phyloP scores from a whole-genome alignment of 306 rosid genomes.

The Dalbergia cultrata region DNA sequence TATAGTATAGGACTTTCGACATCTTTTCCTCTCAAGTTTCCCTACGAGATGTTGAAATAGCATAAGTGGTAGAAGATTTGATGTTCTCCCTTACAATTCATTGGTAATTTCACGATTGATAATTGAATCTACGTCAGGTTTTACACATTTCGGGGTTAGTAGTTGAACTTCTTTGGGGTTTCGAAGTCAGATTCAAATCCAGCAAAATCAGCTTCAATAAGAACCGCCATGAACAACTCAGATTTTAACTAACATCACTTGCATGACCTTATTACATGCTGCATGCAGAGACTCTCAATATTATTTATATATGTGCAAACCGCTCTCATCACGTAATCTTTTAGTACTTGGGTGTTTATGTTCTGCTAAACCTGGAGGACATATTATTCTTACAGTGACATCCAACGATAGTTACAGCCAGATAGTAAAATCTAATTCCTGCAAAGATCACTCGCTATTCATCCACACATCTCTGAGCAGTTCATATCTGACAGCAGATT shows the following conservation, averaged over 20 bases:
- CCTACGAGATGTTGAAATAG: background rate
- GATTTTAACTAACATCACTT: background rate
- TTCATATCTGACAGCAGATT: conserved; percentile 74
- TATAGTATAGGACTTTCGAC: background rate
- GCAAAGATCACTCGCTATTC: conserved; percentile 63
- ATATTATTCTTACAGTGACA: conserved; percentile 30
- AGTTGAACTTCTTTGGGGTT: conserved; percentile 11
- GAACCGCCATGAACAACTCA: background rate
- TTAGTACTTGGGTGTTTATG: conserved; percentile 8
- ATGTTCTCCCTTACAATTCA: background rate
- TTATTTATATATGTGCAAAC: conserved; percentile 42
- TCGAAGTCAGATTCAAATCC: background rate
- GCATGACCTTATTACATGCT: background rate
- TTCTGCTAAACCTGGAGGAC: conserved; percentile 30
- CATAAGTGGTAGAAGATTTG: background rate
- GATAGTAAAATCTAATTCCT: background rate
- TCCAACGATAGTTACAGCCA: background rate
- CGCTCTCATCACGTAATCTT: background rate
- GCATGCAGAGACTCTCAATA: background rate
- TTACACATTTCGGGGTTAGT: background rate
- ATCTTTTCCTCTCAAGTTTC: background rate
- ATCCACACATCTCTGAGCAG: conserved; percentile 89
- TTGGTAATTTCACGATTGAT: background rate
- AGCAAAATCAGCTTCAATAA: background rate
- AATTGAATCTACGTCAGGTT: background rate